Evolutionary conservation across 108 stramenopile species (phyloP).

Genomic region (Cyclotella baltica): DNA sequence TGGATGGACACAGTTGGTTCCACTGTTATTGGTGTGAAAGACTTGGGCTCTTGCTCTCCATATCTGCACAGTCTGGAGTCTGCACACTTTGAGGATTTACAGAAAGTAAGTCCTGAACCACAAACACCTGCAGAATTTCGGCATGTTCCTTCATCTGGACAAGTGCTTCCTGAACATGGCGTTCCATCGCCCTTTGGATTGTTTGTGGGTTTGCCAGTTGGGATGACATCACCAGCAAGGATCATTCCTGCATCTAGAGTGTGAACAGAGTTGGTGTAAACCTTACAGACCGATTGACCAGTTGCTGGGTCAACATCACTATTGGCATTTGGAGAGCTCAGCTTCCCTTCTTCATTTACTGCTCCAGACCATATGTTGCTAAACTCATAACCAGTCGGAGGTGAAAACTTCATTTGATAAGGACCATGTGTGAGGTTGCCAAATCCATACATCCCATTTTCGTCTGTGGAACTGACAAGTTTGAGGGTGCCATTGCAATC

Average conservation of each 20-base stretch:
- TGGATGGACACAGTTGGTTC: neutral
- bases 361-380: conserved; percentile 32
- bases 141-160: conserved; percentile 40
- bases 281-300: conserved; percentile 21
- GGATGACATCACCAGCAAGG: neutral
- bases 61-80: conserved; percentile 28
- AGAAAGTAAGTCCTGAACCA: conserved; percentile 48
- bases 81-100: conserved; percentile 46
- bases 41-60: neutral
- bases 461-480: conserved; percentile 27
- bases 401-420: conserved; percentile 32
- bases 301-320: conserved; percentile 43
- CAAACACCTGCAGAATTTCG: conserved; percentile 53
- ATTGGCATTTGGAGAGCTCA: conserved; percentile 34
- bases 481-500: conserved; percentile 38
- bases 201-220: conserved; percentile 24
- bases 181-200: conserved; percentile 53
- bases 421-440: conserved; percentile 23
- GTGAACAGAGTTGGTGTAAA: conserved; percentile 12
- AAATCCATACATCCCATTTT: conserved; percentile 55
- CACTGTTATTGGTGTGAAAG: conserved; percentile 13
- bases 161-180: conserved; percentile 43
- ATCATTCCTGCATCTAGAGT: conserved; percentile 49
- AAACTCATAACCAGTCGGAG: conserved; percentile 13
- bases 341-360: conserved; percentile 32